Evolutionary conservation across 73 alveolate genomes (phyloP), one percentile per base, ranked within the genome.

Genomic region (Blepharisma japonicum): DNA sequence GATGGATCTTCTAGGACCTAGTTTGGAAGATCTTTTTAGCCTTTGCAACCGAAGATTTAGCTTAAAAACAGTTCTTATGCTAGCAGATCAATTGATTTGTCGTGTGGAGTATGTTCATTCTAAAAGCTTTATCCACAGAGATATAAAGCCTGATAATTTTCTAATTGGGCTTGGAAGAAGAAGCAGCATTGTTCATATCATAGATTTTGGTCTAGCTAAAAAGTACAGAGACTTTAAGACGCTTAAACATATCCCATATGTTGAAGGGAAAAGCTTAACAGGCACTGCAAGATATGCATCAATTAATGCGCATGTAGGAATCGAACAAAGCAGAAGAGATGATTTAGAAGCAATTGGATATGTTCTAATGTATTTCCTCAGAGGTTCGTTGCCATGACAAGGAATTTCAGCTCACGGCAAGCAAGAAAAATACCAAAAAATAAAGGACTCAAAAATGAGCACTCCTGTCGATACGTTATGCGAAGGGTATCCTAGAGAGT

Each of bases 311-410:
- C 83, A 80, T 67, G 71, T 80, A 51, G 87, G 67, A 91, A 89
- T 68, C 21, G 95, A 94, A 76, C 86, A 91, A 90, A 88, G 97
- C 42, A 86, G 98, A 87, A 89, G 96, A 79, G 98, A 92, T 81
- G 98, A 92, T 84, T 83, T 92, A 27, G 98, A 92, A 56, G 68
- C 93, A 47, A 72, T 89, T 23, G 98, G 94, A 6, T 92, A 92
- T 72, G 87, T 86, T 8, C 88, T 94, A 67, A 86, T 92, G 68
- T 94, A 84, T 79, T 93, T 93, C 72, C 77, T 89, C 71, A 93
- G 93, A 78, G 98, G 97, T 21, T 49, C 80, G 46, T 80, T 93
- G 45, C 98, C 98, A 14, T 93, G 98, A 97, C 86, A 87, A 78
- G 96, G 96, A 55, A 77, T 90, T 6, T 87, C 86, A 66, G 92